phyloP scores from a whole-genome alignment of 495 filamentous ascomycete species.

The Hypoxylon cercidicola region DNA sequence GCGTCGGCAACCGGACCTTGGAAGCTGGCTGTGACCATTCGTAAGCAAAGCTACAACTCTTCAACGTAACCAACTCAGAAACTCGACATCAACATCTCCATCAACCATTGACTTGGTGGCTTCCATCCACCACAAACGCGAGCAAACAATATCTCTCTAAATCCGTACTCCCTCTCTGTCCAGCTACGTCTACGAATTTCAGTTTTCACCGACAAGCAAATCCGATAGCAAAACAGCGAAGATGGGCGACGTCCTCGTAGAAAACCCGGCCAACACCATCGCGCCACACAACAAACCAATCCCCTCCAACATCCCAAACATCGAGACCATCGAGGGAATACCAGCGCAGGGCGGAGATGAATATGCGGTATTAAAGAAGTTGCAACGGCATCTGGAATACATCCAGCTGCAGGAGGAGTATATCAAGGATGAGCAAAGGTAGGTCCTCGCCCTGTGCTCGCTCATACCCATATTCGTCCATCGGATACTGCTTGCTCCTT shows the following conservation, averaged over 20 bases:
- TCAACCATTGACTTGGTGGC: background rate
- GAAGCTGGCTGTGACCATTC: constrained; percentile 9
- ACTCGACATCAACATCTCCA: constrained; percentile 1
- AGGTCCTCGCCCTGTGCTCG: constrained; percentile 30
- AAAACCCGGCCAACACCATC: constrained; percentile 77
- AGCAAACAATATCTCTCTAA: background rate
- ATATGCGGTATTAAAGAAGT: constrained; percentile 92
- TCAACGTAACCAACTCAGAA: constrained; percentile 17
- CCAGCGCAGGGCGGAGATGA: constrained; percentile 87
- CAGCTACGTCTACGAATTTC: background rate
- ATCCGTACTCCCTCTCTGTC: background rate
- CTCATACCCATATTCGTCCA: background rate
- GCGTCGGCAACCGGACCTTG: constrained; percentile 37
- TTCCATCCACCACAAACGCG: no score
- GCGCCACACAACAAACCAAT: constrained; percentile 80
- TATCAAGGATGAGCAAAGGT: constrained; percentile 99
- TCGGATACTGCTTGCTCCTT: background rate
- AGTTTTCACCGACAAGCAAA: constrained; percentile 8
- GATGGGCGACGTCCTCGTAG: constrained; percentile 87
- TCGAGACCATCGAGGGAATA: constrained; percentile 86
- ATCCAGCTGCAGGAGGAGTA: constrained; percentile 99
- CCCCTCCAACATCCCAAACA: constrained; percentile 86
- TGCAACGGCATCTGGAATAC: constrained; percentile 97
- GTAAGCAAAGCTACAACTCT: constrained; percentile 7
- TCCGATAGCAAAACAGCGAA: constrained; percentile 39